phyloP scores from a whole-genome alignment of 176 grass and related monocot genomes.

The Panicum miliaceum region DNA sequence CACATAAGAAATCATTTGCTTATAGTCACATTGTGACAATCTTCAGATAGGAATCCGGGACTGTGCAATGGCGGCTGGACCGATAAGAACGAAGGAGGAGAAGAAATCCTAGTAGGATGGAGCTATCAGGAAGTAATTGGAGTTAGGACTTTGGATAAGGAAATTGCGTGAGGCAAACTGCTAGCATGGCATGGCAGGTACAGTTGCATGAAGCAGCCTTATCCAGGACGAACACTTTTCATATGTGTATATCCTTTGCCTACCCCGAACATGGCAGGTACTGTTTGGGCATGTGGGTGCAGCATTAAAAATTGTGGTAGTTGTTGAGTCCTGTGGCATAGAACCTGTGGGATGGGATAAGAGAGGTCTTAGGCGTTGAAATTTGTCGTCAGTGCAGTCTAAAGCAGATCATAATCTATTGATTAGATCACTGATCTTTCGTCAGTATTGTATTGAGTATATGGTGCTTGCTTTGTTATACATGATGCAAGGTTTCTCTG shows the following conservation, averaged over 20 bases:
- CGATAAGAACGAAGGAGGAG: constrained; percentile 23
- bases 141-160: constrained; percentile 29
- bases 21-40: constrained; percentile 4
- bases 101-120: constrained; percentile 32
- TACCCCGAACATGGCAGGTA: background rate
- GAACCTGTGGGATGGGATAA: background rate
- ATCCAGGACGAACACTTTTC: constrained; percentile 15
- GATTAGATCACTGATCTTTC: background rate
- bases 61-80: constrained; percentile 1
- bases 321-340: constrained; percentile 20
- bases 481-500: background rate
- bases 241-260: constrained; percentile 15
- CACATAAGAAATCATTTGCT: background rate
- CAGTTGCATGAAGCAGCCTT: constrained; percentile 35
- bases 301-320: constrained; percentile 30
- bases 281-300: background rate
- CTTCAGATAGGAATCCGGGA: background rate
- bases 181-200: background rate
- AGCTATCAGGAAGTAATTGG: constrained; percentile 33
- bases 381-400: constrained; percentile 40
- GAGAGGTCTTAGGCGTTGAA: constrained; percentile 36
- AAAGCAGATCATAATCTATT: constrained; percentile 25
- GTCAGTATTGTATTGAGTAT: background rate
- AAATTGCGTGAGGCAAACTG: constrained; percentile 59
- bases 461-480: background rate